Evolutionary conservation across 305 asterid genomes (phyloP), one percentile per base, ranked within the genome.

Genomic region (Ajuga reptans): DNA sequence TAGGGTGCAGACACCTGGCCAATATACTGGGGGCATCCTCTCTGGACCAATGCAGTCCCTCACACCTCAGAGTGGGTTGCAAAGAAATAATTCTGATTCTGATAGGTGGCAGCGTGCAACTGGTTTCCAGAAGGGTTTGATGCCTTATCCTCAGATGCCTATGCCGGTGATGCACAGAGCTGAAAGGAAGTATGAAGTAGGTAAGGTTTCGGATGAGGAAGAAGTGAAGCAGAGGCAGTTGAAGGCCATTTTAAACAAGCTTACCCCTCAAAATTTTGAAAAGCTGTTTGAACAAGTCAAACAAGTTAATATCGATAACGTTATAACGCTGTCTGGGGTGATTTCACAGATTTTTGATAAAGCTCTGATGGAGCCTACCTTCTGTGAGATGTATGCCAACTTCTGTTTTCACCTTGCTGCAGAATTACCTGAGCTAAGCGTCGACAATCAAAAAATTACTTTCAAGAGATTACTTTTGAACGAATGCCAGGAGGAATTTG

Each of bases 311-410:
- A 81, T 90, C 16, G 92, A 85, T 69, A 90, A 84, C 64, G 86
- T 67, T 21, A 74, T 61, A 33, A 85, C 97, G 9, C 80, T 90
- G 31, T 71, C 89, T 17, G 92, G 97, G 43, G 90, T 90, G 36
- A 88, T 88, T 45, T 76, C 94, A 0, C 97, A 90, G 85, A 90
- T 90, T 66, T 90, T 90, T 64, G 95, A 90, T 77, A 86, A 86
- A 78, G 94, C 97, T 72, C 73, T 90, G 62, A 88, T 80, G 87
- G 97, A 88, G 72, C 97, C 97, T 39, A 88, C 95, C 41, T 90
- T 90, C 71, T 88, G 95, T 65, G 96, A 90, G 82, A 90, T 88
- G 97, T 90, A 90, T 72, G 96, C 95, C 15, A 66, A 82, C 71
- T 90, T 88, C 79, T 90, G 96, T 80, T 79, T 43, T 81, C 87